Evolutionary conservation across 1,139 yeast species (phyloP), one percentile per base, ranked within the genome.

Genomic region (Blastobotrys niveus): DNA sequence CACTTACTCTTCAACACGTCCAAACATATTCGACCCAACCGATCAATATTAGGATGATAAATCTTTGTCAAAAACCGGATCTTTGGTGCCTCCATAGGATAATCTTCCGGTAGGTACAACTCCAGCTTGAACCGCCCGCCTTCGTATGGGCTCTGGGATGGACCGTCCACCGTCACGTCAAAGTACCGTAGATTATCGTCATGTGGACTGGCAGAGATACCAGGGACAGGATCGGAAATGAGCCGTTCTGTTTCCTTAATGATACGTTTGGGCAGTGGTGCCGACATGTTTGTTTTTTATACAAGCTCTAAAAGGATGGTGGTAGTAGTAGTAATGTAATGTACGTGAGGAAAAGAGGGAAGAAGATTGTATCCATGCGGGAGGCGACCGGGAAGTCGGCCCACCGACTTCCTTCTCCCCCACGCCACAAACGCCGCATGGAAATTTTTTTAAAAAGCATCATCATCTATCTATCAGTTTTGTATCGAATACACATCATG

Each of bases 41-140:
- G 79, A 64, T 91, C 98, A 57, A 91, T 91, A 65, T 91, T 91
- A 38, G 98, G 98, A 61, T 91, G 98, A 64, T 91, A 91, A 34
- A 91, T 88, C 65, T 82, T 87, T 39, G 98, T 91, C 51, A 91
- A 70, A 58, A 91, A 91, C 50, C 96, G 73, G 46, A 89, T 94
- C 63, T 86, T 87, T 38, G 97, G 97, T 0, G 97, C 95, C 60
- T 82, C 82, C 94, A 85, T 74, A 19, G 95, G 95, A 63, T 87
- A 87, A 59, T 87, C 95, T 58, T 87, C 95, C 1, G 95, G 95
- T 51, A 86, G 68, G 60, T 74, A 87, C 51, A 86, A 71, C 62
- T 86, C 95, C 46, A 87, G 68, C 54, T 80, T 74, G 68, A 86
- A 86, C 42, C 75, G 70, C 9, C 95, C 95, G 42, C 71, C 71